phyloP scores from a whole-genome alignment of 306 rosid species.

The Acacia acuminata region DNA sequence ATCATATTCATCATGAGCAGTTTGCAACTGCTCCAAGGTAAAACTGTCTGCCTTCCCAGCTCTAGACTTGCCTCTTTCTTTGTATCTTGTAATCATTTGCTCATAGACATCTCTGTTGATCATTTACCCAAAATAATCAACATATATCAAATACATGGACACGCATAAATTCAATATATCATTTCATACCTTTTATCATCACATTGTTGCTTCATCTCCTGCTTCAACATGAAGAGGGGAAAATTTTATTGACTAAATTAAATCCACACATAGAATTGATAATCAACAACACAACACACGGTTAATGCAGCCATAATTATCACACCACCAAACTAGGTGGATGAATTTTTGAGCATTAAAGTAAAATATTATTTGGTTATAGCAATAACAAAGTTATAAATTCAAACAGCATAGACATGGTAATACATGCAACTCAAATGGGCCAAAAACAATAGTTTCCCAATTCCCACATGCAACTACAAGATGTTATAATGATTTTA shows the following conservation, averaged over 20 bases:
- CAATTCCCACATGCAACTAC: neutral
- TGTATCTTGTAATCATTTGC: slow-evolving; percentile 64
- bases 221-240: slow-evolving; percentile 47
- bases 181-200: slow-evolving; percentile 85
- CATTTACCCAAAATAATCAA: slow-evolving; percentile 38
- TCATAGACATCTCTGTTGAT: slow-evolving; percentile 80
- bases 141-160: slow-evolving; percentile 16
- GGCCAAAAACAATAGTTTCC: slow-evolving; percentile 3
- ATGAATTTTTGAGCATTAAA: slow-evolving; percentile 7
- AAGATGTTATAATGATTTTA: slow-evolving; percentile 12
- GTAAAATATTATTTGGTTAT: slow-evolving; percentile 10
- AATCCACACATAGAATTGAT: slow-evolving; percentile 12
- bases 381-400: slow-evolving; percentile 10
- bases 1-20: slow-evolving; percentile 91
- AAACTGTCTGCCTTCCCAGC: slow-evolving; percentile 71
- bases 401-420: slow-evolving; percentile 1
- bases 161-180: slow-evolving; percentile 15
- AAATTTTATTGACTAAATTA: slow-evolving; percentile 23
- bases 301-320: neutral
- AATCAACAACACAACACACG: neutral
- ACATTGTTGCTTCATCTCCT: slow-evolving; percentile 99
- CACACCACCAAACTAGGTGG: neutral
- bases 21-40: slow-evolving; percentile 72
- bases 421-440: slow-evolving; percentile 2
- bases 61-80: slow-evolving; percentile 83